These are phyloP conservation scores for Aspergillus transmontanensis DNA, from an alignment of 2,329 filamentous ascomycete species.

Conservation along the genomic window DNA sequence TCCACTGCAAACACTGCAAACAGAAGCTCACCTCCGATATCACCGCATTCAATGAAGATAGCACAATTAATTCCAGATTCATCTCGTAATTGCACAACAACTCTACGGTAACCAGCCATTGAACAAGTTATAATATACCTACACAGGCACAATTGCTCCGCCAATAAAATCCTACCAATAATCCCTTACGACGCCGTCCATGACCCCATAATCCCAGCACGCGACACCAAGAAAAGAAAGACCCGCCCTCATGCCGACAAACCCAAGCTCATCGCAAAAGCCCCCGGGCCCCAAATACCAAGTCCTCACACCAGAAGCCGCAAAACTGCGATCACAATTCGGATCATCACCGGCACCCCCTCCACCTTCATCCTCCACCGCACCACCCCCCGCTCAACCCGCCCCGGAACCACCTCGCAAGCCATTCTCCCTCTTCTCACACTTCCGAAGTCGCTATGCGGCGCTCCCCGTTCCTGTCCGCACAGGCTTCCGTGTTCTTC, in stretches of 20 bases:
- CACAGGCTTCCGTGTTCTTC: conserved; percentile 28
- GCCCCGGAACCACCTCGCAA: conserved; percentile 12
- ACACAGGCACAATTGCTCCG: background rate
- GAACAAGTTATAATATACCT: background rate
- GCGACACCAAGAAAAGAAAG: background rate
- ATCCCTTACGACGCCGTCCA: background rate
- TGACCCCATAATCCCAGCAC: background rate
- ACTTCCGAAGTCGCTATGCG: conserved; percentile 31
- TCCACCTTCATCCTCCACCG: background rate
- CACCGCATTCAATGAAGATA: background rate
- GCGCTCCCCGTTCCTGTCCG: conserved; percentile 31
- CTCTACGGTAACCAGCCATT: background rate
- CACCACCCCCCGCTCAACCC: background rate
- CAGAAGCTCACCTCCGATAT: conserved; percentile 10
- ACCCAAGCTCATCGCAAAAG: background rate
- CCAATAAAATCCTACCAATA: background rate
- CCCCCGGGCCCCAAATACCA: background rate
- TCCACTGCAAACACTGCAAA: conserved; percentile 22
- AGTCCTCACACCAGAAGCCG: background rate
- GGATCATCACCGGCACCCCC: background rate
- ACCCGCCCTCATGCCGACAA: background rate
- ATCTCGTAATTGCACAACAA: background rate
- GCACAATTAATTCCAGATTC: background rate
- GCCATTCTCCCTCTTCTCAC: conserved; percentile 25
- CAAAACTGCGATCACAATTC: background rate